Evolutionary conservation across 163 green algal species (phyloP).

Genomic region (Prototheca cutis): DNA sequence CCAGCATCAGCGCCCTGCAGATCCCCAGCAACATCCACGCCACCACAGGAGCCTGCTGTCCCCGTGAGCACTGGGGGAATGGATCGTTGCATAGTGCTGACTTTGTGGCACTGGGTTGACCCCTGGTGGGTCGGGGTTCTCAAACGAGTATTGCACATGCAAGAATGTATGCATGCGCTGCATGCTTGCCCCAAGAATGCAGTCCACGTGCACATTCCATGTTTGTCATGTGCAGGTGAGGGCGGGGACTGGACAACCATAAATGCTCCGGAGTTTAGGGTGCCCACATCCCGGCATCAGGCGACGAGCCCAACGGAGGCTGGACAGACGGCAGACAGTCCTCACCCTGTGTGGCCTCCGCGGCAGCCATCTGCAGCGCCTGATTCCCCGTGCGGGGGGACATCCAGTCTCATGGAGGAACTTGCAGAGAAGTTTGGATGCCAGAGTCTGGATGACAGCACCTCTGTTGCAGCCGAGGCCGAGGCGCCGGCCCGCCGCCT

Average conservation of each 20-base stretch:
- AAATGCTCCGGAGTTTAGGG: not conserved
- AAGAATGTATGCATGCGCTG: not conserved
- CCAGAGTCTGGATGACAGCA: not conserved
- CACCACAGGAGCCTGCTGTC: not conserved
- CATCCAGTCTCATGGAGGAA: not conserved
- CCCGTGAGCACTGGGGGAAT: not conserved
- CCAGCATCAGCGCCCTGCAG: not conserved
- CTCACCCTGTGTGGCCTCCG: too few relatives aligned
- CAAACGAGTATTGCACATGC: too few relatives aligned
- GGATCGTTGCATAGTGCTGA: too few relatives aligned
- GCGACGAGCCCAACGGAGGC: constrained; percentile 2
- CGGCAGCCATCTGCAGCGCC: too few relatives aligned
- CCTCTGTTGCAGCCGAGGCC: not conserved
- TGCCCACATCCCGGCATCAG: not conserved
- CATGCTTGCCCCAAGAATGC: not conserved
- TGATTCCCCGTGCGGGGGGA: too few relatives aligned
- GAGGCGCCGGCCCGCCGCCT: not conserved
- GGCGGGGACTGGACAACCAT: not conserved
- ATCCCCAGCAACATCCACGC: not conserved
- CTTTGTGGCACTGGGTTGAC: too few relatives aligned
- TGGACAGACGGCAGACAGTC: too few relatives aligned
- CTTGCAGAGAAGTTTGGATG: not conserved
- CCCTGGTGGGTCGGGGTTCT: too few relatives aligned
- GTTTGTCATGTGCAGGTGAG: not conserved
- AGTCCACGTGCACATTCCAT: not conserved